phyloP scores from a whole-genome alignment of 2,329 filamentous ascomycete species.

The Xylariaceae sp. region DNA sequence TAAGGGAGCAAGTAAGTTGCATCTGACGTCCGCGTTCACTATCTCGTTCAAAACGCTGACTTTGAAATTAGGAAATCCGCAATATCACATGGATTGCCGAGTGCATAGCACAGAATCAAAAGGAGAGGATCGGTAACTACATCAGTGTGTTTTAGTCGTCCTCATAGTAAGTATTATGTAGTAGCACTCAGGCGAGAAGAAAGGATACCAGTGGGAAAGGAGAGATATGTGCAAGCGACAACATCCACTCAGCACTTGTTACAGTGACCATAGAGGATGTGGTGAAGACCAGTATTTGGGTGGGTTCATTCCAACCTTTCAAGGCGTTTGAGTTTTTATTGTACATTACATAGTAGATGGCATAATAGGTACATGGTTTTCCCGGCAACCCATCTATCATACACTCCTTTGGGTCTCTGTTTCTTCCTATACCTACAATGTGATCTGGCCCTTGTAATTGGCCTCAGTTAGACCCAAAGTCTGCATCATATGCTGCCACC shows the following conservation, averaged over 20 bases:
- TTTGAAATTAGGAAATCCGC: conserved; percentile 77
- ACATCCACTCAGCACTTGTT: no score
- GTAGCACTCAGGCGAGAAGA: no score
- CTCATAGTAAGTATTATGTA: no score
- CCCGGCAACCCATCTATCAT: conserved; percentile 19
- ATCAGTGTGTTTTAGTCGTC: conserved; percentile 97
- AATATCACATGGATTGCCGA: conserved; percentile 99
- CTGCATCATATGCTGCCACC: conserved; percentile 83
- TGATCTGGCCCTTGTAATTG: conserved; percentile 88
- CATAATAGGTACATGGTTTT: conserved; percentile 29
- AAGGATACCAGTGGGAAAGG: no score
- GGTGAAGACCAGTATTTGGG: no score
- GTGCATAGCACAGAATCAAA: conserved; percentile 99
- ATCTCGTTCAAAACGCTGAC: conserved; percentile 8
- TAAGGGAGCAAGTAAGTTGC: conserved; percentile 82
- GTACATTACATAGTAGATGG: conserved; percentile 38
- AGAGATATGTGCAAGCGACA: no score
- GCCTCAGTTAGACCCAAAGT: conserved; percentile 82
- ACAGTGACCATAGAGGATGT: no score
- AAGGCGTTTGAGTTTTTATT: conserved; percentile 15
- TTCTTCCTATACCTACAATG: conserved; percentile 51
- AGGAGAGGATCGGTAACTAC: conserved; percentile 97
- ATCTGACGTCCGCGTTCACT: neutral
- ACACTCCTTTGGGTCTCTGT: conserved; percentile 20
- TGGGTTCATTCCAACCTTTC: conserved; percentile 1